A percentile compares a stretch with the other conserved stretches of the same genome.
These are phyloP conservation scores for Dactylorhiza incarnata DNA, from an alignment of 106 monocot genomes.

Conservation along the genomic window DNA sequence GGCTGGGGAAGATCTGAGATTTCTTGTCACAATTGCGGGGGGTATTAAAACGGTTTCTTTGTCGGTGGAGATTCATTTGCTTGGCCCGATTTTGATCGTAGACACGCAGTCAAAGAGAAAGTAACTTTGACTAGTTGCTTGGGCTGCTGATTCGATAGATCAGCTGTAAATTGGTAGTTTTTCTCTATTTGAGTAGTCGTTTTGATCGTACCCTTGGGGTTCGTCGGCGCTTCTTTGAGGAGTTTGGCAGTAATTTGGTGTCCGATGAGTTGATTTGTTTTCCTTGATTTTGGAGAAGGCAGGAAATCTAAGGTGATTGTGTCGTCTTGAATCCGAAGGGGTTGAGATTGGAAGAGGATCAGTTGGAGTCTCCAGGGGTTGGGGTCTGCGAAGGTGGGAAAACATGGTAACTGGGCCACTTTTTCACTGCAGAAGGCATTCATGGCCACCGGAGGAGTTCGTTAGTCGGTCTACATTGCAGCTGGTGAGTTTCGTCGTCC, in stretches of 20 bases:
- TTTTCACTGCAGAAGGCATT: slow-evolving; percentile 71
- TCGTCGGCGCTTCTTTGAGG: neutral
- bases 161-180: too few species aligned
- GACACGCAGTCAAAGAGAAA: too few species aligned
- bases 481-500: slow-evolving; percentile 47
- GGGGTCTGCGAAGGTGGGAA: neutral
- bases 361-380: neutral
- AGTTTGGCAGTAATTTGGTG: neutral
- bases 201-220: too few species aligned
- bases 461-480: slow-evolving; percentile 54
- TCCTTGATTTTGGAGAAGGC: neutral
- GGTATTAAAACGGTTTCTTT: too few species aligned
- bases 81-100: too few species aligned
- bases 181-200: too few species aligned
- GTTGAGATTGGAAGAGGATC: neutral
- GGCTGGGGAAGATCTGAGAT: too few species aligned
- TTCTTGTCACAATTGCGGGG: too few species aligned
- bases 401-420: slow-evolving; percentile 77
- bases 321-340: neutral
- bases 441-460: slow-evolving; percentile 94
- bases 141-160: too few species aligned
- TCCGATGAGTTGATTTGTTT: neutral
- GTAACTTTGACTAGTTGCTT: too few species aligned
- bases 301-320: neutral
- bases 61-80: too few species aligned